A percentile compares a stretch with the other conserved stretches of the same genome.
Conservation (phyloP, 2,329 filamentous ascomycete genomes). For the Tolypocladium paradoxum region DNA sequence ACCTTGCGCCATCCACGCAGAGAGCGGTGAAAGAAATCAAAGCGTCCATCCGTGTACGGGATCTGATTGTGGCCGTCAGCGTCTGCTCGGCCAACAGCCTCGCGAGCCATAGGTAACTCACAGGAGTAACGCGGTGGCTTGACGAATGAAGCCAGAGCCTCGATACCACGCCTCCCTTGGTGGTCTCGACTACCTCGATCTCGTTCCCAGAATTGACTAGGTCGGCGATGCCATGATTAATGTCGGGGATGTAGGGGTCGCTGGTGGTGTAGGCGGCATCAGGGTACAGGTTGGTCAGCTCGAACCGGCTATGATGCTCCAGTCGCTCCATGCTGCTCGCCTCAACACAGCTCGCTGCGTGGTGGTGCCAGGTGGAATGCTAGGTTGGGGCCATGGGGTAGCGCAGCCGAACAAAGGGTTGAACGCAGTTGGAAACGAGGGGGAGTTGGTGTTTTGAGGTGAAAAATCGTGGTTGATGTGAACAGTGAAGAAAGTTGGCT, state of each 20-base stretch:
- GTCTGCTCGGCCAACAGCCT: neutral
- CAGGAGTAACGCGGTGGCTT: constrained; percentile 14
- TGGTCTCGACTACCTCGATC: constrained; percentile 24
- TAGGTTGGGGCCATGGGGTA: neutral
- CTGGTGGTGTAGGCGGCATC: neutral
- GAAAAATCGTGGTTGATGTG: neutral
- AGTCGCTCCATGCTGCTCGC: neutral
- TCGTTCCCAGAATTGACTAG: constrained; percentile 14
- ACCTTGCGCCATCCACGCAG: constrained; percentile 26
- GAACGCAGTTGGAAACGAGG: neutral
- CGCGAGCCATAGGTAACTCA: constrained; percentile 5
- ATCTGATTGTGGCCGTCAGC: neutral
- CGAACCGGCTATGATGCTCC: neutral
- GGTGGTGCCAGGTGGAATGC: neutral
- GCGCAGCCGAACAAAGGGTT: neutral
- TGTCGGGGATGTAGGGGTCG: neutral
- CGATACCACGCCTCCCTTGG: constrained; percentile 24
- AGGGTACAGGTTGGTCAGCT: constrained; percentile 1
- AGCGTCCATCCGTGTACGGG: constrained; percentile 8
- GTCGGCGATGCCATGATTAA: constrained; percentile 9
- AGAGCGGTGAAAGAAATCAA: constrained; percentile 14
- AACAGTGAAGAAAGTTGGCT: neutral
- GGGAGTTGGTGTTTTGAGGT: neutral
- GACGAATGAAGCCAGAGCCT: constrained; percentile 22
- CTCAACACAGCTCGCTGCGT: neutral